Evolutionary conservation across 2,329 filamentous ascomycete species (phyloP).

Genomic region (Spiromastix sp.): DNA sequence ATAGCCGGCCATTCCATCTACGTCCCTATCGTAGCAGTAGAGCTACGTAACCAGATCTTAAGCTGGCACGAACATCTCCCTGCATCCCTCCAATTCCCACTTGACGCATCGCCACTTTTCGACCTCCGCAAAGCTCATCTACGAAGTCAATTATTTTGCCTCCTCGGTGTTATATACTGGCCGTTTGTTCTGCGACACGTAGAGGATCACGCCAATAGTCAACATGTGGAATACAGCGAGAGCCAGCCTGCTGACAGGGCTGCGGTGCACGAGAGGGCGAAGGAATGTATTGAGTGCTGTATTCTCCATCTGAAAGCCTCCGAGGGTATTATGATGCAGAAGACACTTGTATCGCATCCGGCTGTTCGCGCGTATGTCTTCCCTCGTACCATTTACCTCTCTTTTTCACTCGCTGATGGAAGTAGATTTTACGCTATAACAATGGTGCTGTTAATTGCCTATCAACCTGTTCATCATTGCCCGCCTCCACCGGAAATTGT

Average conservation of each 20-base stretch:
- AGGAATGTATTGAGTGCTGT: background rate
- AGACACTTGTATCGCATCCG: background rate
- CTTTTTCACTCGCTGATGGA: background rate
- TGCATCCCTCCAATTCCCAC: background rate
- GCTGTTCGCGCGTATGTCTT: background rate
- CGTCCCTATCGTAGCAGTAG: background rate
- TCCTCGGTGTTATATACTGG: background rate
- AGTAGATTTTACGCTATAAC: background rate
- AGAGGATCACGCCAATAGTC: background rate
- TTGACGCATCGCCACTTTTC: background rate
- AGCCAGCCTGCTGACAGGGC: background rate
- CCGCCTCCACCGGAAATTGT: background rate
- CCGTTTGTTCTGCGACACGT: background rate
- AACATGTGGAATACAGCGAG: background rate
- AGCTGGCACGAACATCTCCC: background rate
- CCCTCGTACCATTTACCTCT: background rate
- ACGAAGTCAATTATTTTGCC: background rate
- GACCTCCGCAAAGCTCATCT: background rate
- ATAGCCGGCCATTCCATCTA: background rate
- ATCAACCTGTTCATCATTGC: background rate
- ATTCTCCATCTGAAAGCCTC: background rate
- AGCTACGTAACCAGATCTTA: background rate
- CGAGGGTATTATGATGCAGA: background rate
- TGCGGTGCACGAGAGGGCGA: background rate
- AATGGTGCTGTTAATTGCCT: background rate